Percentiles rank a stretch among this genome's conserved stretches.
These are phyloP conservation scores for Populus hybrid DNA, from an alignment of 441 rosid species.

Conservation along the genomic window DNA sequence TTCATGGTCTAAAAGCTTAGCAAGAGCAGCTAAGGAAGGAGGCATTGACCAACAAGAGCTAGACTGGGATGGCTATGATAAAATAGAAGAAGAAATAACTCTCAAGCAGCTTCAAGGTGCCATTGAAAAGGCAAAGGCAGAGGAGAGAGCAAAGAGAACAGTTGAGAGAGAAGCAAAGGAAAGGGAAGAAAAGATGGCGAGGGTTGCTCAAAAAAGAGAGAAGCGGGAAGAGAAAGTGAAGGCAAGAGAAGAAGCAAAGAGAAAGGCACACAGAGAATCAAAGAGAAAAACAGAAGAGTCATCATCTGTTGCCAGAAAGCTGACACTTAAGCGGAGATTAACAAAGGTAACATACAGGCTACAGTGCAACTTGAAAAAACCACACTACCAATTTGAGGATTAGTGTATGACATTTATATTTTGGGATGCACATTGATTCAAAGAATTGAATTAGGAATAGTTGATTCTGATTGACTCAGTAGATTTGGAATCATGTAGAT, in stretches of 20 bases:
- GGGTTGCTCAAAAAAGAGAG: constrained; percentile 41
- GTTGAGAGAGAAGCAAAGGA: constrained; percentile 42
- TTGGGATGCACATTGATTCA: not conserved
- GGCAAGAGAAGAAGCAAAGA: constrained; percentile 36
- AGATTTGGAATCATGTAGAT: not conserved
- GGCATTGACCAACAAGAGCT: constrained; percentile 49
- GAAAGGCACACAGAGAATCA: constrained; percentile 23
- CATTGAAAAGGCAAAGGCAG: constrained; percentile 44
- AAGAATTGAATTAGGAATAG: not conserved
- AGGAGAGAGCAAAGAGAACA: constrained; percentile 43
- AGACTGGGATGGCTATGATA: constrained; percentile 69
- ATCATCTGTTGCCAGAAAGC: constrained; percentile 17
- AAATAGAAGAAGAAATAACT: constrained; percentile 43
- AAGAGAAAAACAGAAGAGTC: constrained; percentile 30
- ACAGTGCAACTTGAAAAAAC: not conserved
- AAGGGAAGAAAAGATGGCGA: constrained; percentile 49
- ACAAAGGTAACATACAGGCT: constrained; percentile 47
- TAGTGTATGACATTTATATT: not conserved
- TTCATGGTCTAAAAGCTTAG: constrained; percentile 54
- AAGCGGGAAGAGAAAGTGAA: constrained; percentile 51
- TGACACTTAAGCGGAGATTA: constrained; percentile 52
- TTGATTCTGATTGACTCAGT: not conserved
- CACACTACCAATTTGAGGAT: constrained; percentile 5
- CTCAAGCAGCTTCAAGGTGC: constrained; percentile 40
- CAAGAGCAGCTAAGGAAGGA: constrained; percentile 70